phyloP scores from a whole-genome alignment of 495 filamentous ascomycete genomes.

The Penicillium steckii region DNA sequence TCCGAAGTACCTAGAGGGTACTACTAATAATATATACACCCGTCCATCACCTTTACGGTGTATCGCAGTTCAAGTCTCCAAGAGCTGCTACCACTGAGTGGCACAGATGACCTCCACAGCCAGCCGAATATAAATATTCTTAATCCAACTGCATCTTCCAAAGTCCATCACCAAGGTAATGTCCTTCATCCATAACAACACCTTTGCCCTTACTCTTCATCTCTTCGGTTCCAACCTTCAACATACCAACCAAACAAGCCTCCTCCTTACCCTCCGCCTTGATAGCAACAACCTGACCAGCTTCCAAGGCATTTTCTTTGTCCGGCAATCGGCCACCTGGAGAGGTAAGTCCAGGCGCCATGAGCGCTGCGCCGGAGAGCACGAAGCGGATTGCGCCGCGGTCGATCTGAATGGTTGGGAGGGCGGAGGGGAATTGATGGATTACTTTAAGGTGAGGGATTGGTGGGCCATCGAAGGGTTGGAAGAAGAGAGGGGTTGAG shows the following conservation, averaged over 20 bases:
- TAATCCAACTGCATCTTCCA: slow-evolving; percentile 79
- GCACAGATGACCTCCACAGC: no score
- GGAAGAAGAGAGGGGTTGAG: slow-evolving; percentile 79
- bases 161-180: slow-evolving; percentile 92
- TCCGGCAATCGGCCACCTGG: slow-evolving; percentile 74
- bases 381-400: slow-evolving; percentile 97
- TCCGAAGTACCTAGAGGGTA: slow-evolving; percentile 1
- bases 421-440: slow-evolving; percentile 55
- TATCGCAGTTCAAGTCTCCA: no score
- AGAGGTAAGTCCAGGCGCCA: slow-evolving; percentile 89
- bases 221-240: slow-evolving; percentile 88
- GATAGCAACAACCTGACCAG: slow-evolving; percentile 80
- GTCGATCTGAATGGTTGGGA: slow-evolving; percentile 67
- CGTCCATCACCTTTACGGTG: background rate
- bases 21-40: background rate
- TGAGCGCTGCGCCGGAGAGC: slow-evolving; percentile 84
- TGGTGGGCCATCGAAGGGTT: slow-evolving; percentile 74
- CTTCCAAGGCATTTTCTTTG: slow-evolving; percentile 55
- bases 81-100: no score
- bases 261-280: slow-evolving; percentile 91
- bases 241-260: slow-evolving; percentile 80
- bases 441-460: slow-evolving; percentile 80
- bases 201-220: slow-evolving; percentile 92
- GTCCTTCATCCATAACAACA: slow-evolving; percentile 84
- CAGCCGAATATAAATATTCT: background rate